A percentile compares a stretch with the other conserved stretches of the same genome.
phyloP scores from a whole-genome alignment of 139 green algal species.

The Spirogloea muscicola region DNA sequence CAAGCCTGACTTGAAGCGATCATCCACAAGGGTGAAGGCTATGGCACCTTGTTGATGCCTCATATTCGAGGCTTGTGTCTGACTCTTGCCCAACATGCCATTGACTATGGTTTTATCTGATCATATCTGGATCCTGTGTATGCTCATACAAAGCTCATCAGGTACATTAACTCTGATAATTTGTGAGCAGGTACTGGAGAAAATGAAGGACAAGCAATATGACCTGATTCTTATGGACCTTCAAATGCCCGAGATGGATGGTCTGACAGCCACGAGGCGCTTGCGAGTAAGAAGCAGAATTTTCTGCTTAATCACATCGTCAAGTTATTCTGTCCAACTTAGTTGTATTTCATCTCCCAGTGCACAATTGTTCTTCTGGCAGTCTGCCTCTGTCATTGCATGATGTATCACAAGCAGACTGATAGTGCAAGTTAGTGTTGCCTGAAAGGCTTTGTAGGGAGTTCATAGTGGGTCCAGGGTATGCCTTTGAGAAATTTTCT shows the following conservation, averaged over 20 bases:
- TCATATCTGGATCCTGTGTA: neutral
- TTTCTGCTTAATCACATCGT: no score
- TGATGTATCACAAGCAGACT: neutral
- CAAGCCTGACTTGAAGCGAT: neutral
- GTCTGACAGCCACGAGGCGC: constrained; percentile 60
- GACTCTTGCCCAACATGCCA: neutral
- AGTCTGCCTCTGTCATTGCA: neutral
- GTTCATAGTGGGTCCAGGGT: neutral
- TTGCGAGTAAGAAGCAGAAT: constrained; percentile 33
- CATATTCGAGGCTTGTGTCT: neutral
- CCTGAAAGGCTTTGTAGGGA: neutral
- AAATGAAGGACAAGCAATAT: constrained; percentile 45
- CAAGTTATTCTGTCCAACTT: neutral
- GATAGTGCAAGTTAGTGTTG: neutral
- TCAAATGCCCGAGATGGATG: constrained; percentile 84
- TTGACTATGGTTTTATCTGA: neutral
- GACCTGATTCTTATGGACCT: constrained; percentile 83
- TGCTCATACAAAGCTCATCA: neutral
- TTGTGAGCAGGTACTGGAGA: constrained; percentile 31
- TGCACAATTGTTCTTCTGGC: neutral
- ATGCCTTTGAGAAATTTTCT: neutral
- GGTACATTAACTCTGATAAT: no score
- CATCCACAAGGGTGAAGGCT: neutral
- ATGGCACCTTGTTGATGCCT: neutral
- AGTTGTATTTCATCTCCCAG: neutral